Base-by-base conservation (phyloP, 495 filamentous ascomycete genomes). In the Astrocystis sublimbata region DNA sequence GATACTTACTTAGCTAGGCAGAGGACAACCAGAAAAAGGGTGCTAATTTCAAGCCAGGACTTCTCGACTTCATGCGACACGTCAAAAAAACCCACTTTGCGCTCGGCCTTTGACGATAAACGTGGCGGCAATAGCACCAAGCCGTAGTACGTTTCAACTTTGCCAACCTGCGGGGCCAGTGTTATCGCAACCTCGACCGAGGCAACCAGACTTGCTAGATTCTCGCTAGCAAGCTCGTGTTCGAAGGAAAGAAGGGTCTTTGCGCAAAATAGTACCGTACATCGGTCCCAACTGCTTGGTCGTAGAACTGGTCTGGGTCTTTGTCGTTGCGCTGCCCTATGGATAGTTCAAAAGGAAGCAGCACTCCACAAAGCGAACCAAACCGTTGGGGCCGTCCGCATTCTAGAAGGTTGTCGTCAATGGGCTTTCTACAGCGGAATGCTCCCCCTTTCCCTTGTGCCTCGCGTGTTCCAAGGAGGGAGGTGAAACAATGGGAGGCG, bases 291-390 rank as follows among this genome's bases (percentile, higher is more conserved):
- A 17, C 30, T 30, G 30, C 8, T 33, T 17, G 47, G 28, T 33
- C n/a, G n/a, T n/a, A n/a, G 47, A 35, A 15, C 6, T 28, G 13
- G n/a, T 53, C 26, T 40, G 33, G 33, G 30, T 38, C 33, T 36
- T 42, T 23, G 30, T n/a, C 8, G n/a, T 40, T 6, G 51, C 26
- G 46, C 26, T 26, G 46, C 30, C 46, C 15, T 17, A 49, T n/a
- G 12, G 49, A 40, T 33, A n/a, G n/a, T n/a, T n/a, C n/a, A n/a
- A n/a, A n/a, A n/a, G n/a, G n/a, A n/a, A n/a, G n/a, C n/a, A n/a
- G 55, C 40, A 35, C 55, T 58, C 55, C 52, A 56, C 52, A 47
- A 58, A n/a, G 30, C 17, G 55, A 31, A 21, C 56, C 56, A 30
- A 13, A 40, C 31, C 40, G 23, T 17, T 50, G 56, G 56, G 56